Base-by-base conservation (phyloP, 495 filamentous ascomycete genomes). In the Stereocaulon alpinum region DNA sequence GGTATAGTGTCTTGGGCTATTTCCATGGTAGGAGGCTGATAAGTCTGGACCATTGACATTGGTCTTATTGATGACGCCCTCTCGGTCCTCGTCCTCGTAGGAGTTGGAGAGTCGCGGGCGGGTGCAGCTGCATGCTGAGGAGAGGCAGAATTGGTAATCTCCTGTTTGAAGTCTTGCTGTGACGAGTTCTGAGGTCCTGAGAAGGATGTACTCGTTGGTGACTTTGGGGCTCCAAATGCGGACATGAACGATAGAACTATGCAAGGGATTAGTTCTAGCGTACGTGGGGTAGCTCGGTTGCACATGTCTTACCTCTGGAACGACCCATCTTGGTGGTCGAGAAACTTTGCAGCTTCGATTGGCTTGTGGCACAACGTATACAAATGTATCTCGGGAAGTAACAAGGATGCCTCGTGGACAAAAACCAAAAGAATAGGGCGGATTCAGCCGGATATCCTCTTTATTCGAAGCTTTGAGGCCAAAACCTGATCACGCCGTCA, bases 21-120 rank as follows among this genome's bases (percentile, higher is more conserved):
- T 61, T 95, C 85, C 82, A 96, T 87, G 63, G 88, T 70, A 60
- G 88, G 90, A 62, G 92, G 94, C 62, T 93, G 87, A 68, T 91
- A 92, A 42, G 88, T 83, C 66, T 95, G 88, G 18, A 81, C 68
- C 73, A 84, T 82, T 15, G 83, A 86, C 41, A 75, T 75, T 11
- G 83, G 83, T 44, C 84, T 74, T 11, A 44, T 20, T 27, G 80
- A 81, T 6, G 73, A 70, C 22, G 70, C 69, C 49, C 72, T 72
- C 58, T 71, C 74, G 7, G 53, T 55, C 43, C 65, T 60, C 15
- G 66, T 70, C 59, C 59, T 56, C 3, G 63, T 30, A 5, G 64
- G 68, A 47, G 66, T 57, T 15, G 66, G 68, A 29, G 74, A 73
- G 24, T 75, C 72, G 64, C 64, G 56, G 41, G 62, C 45, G 27